Evolutionary conservation across 1,139 yeast genomes (phyloP), one percentile per base, ranked within the genome.

Genomic region (Saccharomyces hybrid): DNA sequence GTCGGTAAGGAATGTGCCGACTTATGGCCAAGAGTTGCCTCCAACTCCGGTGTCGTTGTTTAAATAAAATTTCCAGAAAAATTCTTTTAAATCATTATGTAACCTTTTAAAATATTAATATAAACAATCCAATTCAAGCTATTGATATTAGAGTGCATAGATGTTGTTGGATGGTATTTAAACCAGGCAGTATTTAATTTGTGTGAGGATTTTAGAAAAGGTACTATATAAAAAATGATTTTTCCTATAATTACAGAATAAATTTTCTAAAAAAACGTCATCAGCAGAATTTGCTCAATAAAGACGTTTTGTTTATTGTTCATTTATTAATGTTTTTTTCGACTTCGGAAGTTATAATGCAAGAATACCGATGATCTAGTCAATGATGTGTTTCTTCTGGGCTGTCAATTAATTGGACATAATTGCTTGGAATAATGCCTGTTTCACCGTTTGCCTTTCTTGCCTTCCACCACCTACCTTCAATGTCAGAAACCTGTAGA

Each of bases 1-100:
- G 99, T 95, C 75, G 99, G 97, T 79, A 95, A 93, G 84, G 99
- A 95, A 84, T 93, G 99, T n/a, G n/a, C n/a, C n/a, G n/a, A n/a
- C n/a, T n/a, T n/a, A n/a, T n/a, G n/a, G n/a, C n/a, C n/a, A n/a
- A n/a, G n/a, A n/a, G n/a, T n/a, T n/a, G n/a, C n/a, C n/a, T n/a
- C n/a, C n/a, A n/a, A n/a, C n/a, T n/a, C n/a, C n/a, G n/a, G n/a
- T n/a, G n/a, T n/a, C n/a, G n/a, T n/a, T n/a, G n/a, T n/a, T n/a
- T n/a, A n/a, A n/a, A n/a, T n/a, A n/a, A n/a, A n/a, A n/a, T n/a
- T n/a, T n/a, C n/a, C n/a, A n/a, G n/a, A n/a, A n/a, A n/a, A n/a
- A n/a, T n/a, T n/a, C n/a, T n/a, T n/a, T n/a, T n/a, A n/a, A n/a
- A n/a, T n/a, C n/a, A n/a, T n/a, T n/a, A n/a, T n/a, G n/a, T n/a